Conservation (phyloP, 1,139 yeast species). For the Suhomyces taliae region DNA sequence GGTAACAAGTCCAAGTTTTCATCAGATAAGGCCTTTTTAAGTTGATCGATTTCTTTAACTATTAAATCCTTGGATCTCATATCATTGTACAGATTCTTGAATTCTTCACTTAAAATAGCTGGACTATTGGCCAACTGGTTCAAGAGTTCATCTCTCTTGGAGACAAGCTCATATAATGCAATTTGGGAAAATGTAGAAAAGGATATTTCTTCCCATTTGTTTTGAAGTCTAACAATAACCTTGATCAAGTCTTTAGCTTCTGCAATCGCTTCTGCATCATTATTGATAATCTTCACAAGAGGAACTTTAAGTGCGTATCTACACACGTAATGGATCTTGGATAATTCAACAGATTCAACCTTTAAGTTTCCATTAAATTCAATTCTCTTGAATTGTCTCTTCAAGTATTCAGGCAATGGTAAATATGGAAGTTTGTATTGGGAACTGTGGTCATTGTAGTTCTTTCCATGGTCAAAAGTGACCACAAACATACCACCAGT, state of each 20-base stretch:
- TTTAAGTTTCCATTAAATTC: constrained; percentile 33
- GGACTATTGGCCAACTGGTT: constrained; percentile 32
- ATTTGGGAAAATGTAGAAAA: constrained; percentile 49
- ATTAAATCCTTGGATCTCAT: constrained; percentile 49
- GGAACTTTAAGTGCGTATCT: constrained; percentile 42
- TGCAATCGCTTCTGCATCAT: constrained; percentile 41
- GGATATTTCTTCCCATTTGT: constrained; percentile 46
- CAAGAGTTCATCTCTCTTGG: constrained; percentile 44
- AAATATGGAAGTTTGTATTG: constrained; percentile 52
- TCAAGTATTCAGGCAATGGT: constrained; percentile 33
- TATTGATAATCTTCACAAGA: constrained; percentile 45
- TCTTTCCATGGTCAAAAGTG: constrained; percentile 47
- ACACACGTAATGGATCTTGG: constrained; percentile 52
- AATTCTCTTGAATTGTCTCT: constrained; percentile 29
- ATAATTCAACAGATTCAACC: constrained; percentile 47
- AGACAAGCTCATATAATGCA: constrained; percentile 50
- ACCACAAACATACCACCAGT: constrained; percentile 34
- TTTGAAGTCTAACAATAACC: constrained; percentile 40
- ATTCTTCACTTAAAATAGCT: constrained; percentile 37
- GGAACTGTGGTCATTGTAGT: constrained; percentile 28
- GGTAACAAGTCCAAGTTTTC: constrained; percentile 89
- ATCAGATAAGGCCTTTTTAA: constrained; percentile 70
- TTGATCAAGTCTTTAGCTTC: constrained; percentile 44
- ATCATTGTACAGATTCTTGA: constrained; percentile 49
- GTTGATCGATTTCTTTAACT: constrained; percentile 50